phyloP scores from a whole-genome alignment of 495 filamentous ascomycete species.

The Penicillium coffeae region DNA sequence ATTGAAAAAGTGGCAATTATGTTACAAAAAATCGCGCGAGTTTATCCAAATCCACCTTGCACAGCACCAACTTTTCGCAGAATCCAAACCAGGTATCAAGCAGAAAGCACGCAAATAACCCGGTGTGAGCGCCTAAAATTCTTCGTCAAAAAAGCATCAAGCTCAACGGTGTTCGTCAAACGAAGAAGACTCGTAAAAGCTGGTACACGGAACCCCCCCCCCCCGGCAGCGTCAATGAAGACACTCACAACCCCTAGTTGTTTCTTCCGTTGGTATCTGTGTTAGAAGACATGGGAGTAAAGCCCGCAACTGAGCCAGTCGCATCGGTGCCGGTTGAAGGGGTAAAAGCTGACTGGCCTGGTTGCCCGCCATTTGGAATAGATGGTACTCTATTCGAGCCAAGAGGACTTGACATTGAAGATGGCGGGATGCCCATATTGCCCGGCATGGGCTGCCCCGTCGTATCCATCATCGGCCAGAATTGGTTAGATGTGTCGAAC shows the following conservation, averaged over 20 bases:
- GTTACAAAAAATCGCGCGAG: neutral
- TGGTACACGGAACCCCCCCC: too few species aligned
- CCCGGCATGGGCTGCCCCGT: conserved; percentile 25
- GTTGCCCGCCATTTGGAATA: conserved; percentile 7
- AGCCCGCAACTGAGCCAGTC: conserved; percentile 12
- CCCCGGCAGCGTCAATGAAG: too few species aligned
- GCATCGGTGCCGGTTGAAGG: conserved; percentile 17
- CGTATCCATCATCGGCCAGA: conserved; percentile 44
- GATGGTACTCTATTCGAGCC: conserved; percentile 4
- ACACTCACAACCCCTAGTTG: too few species aligned
- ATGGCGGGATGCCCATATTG: conserved; percentile 13
- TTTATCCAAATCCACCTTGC: neutral
- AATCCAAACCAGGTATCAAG: neutral
- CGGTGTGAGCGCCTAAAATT: neutral
- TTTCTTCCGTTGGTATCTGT: neutral
- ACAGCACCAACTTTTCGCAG: neutral
- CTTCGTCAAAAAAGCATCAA: neutral
- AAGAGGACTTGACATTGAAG: conserved; percentile 13
- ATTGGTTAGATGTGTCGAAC: conserved; percentile 42
- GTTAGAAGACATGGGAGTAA: conserved; percentile 7
- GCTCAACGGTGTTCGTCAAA: neutral
- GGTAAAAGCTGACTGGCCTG: conserved; percentile 16
- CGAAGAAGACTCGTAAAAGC: too few species aligned
- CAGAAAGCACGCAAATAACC: neutral
- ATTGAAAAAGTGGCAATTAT: neutral